Evolutionary conservation across 768 basidiomycete species (phyloP).

Genomic region (Lactarius quietus): DNA sequence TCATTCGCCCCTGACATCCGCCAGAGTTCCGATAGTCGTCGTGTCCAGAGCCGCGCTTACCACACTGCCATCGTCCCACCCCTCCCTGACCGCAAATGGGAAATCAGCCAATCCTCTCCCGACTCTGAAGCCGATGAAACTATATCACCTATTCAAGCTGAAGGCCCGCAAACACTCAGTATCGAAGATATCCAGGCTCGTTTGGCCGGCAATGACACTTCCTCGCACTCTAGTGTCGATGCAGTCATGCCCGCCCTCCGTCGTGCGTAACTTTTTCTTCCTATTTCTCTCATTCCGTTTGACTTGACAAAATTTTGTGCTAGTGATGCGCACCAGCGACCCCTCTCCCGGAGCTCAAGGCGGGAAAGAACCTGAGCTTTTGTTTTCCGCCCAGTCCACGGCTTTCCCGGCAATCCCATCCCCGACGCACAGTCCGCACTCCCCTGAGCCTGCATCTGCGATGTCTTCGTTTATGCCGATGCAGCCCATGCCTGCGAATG

Average conservation of each 20-base stretch:
- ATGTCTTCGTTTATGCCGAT: conserved; percentile 37
- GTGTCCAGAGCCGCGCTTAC: conserved; percentile 43
- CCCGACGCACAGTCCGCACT: conserved; percentile 33
- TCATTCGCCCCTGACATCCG: conserved; percentile 66
- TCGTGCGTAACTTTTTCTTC: conserved; percentile 41
- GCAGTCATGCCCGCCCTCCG: conserved; percentile 68
- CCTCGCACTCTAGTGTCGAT: conserved; percentile 42
- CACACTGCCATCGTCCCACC: conserved; percentile 42
- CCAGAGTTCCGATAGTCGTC: conserved; percentile 44
- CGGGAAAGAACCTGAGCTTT: conserved; percentile 40
- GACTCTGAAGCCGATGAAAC: conserved; percentile 24
- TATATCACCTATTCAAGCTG: conserved; percentile 44
- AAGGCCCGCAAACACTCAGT: conserved; percentile 43
- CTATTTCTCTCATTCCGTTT: conserved; percentile 17
- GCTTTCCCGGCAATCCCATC: conserved; percentile 33
- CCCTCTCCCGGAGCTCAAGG: neutral
- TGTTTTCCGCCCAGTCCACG: conserved; percentile 37
- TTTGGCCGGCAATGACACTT: conserved; percentile 39
- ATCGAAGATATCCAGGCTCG: conserved; percentile 60
- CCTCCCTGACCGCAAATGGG: conserved; percentile 37
- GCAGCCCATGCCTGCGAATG: conserved; percentile 40
- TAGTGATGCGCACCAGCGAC: conserved; percentile 72
- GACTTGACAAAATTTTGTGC: neutral
- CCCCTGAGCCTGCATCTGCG: conserved; percentile 36
- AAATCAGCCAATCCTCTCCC: conserved; percentile 18